These are phyloP conservation scores for Candida arabinofermentans DNA, from an alignment of 805 yeast genomes.

Conservation along the genomic window DNA sequence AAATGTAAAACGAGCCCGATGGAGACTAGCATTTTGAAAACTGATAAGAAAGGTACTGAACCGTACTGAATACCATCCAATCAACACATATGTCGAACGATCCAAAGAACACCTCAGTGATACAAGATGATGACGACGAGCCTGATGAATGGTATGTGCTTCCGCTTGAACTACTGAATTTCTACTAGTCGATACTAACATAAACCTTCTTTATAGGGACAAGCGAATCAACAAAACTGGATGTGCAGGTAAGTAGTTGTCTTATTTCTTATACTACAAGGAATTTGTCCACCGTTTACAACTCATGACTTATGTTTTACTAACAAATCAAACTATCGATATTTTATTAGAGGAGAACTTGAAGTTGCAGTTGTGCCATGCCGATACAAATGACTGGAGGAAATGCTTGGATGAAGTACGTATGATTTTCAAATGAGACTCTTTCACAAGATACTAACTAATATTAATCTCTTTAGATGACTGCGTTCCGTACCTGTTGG, in stretches of 20 bases:
- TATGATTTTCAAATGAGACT: not conserved
- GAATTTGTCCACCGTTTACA: too few relatives aligned
- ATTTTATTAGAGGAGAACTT: slow-evolving; percentile 61
- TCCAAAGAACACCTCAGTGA: not conserved
- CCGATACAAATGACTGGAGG: slow-evolving; percentile 81
- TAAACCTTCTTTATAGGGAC: slow-evolving; percentile 44
- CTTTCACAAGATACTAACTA: not conserved
- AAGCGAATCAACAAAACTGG: slow-evolving; percentile 70
- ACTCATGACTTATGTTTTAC: slow-evolving; percentile 5
- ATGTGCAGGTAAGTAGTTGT: slow-evolving; percentile 50
- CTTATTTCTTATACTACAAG: too few relatives aligned
- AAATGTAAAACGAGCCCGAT: too few relatives aligned
- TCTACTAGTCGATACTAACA: not conserved
- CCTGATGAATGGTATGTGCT: slow-evolving; percentile 62
- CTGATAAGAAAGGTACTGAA: too few relatives aligned
- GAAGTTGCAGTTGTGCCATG: slow-evolving; percentile 70
- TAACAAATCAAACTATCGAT: too few relatives aligned
- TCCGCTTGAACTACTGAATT: too few relatives aligned
- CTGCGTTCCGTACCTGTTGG: slow-evolving; percentile 41
- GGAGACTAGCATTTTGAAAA: too few relatives aligned
- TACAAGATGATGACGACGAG: slow-evolving; percentile 43
- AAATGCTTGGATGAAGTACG: slow-evolving; percentile 61
- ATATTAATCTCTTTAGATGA: slow-evolving; percentile 29
- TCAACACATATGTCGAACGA: slow-evolving; percentile 3
- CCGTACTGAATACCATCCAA: too few relatives aligned